Percentiles rank a stretch among this genome's conserved stretches.
phyloP scores from a whole-genome alignment of 176 grass and related monocot genomes.

The Phoenix roebelenii region DNA sequence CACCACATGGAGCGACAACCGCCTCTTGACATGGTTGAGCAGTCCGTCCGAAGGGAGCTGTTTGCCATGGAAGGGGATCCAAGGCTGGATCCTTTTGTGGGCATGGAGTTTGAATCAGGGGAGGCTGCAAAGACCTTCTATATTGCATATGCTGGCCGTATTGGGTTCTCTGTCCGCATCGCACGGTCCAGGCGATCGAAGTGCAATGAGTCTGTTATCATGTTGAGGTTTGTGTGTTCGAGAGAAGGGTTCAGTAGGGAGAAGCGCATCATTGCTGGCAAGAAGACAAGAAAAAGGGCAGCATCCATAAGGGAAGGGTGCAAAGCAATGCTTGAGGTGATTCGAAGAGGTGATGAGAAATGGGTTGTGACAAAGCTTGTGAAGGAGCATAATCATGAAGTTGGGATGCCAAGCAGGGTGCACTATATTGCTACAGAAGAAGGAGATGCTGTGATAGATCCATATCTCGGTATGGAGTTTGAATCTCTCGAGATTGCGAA shows the following conservation, averaged over 20 bases:
- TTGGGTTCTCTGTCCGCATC: constrained; percentile 81
- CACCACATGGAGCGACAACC: constrained; percentile 20
- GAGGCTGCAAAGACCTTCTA: constrained; percentile 97
- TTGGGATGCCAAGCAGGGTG: constrained; percentile 59
- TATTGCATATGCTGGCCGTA: constrained; percentile 75
- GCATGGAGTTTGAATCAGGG: constrained; percentile 90
- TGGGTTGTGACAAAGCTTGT: constrained; percentile 95
- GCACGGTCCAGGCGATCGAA: constrained; percentile 71
- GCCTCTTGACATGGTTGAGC: constrained; percentile 18
- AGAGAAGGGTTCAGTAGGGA: constrained; percentile 75
- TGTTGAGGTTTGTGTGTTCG: constrained; percentile 87
- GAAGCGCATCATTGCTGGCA: constrained; percentile 44
- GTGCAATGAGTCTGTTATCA: constrained; percentile 83
- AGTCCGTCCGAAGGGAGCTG: constrained; percentile 43
- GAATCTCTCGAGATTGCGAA: constrained; percentile 68
- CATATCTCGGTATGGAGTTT: constrained; percentile 84
- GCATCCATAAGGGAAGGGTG: constrained; percentile 94
- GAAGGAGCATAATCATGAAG: constrained; percentile 90
- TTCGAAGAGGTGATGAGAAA: constrained; percentile 56
- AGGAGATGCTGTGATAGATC: constrained; percentile 47
- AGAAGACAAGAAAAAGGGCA: constrained; percentile 72
- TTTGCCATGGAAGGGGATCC: constrained; percentile 52
- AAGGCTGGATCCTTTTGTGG: constrained; percentile 51
- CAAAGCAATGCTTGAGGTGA: constrained; percentile 95
- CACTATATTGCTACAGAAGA: constrained; percentile 63